phyloP scores from a whole-genome alignment of 805 yeast genomes.

The Candida tibetensis region DNA sequence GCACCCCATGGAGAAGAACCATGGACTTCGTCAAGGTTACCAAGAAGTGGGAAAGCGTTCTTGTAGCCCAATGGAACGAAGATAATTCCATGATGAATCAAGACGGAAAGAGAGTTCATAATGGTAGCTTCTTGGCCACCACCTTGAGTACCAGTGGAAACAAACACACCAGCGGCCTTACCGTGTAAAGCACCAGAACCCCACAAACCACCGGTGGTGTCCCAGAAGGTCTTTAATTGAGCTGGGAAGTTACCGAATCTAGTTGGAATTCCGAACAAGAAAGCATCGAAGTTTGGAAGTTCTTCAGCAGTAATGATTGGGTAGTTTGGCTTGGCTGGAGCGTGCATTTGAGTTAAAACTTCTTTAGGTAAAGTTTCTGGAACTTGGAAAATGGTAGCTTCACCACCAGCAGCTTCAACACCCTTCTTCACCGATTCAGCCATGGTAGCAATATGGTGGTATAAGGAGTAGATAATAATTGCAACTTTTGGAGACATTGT shows the following conservation, averaged over 20 bases:
- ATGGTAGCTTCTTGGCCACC: constrained; percentile 82
- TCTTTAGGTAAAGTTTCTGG: constrained; percentile 70
- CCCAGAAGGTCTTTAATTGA: constrained; percentile 76
- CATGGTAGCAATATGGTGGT: constrained; percentile 69
- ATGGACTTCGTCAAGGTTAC: constrained; percentile 61
- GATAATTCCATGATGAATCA: constrained; percentile 78
- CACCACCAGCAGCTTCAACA: constrained; percentile 61
- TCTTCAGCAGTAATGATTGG: constrained; percentile 64
- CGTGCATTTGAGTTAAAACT: constrained; percentile 54
- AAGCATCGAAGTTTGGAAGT: constrained; percentile 68
- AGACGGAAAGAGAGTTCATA: constrained; percentile 58
- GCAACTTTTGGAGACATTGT: constrained; percentile 37
- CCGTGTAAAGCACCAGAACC: constrained; percentile 68
- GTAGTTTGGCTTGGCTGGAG: constrained; percentile 48
- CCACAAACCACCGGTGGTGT: constrained; percentile 78
- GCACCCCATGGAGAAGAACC: constrained; percentile 91
- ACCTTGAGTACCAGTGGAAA: constrained; percentile 70
- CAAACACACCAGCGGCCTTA: constrained; percentile 71
- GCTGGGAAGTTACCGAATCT: constrained; percentile 81
- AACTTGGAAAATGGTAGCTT: constrained; percentile 72
- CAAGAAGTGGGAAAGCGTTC: constrained; percentile 49
- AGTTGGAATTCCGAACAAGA: constrained; percentile 82
- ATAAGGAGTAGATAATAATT: constrained; percentile 61
- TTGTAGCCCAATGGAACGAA: constrained; percentile 78
- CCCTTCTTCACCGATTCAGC: constrained; percentile 72